Conservation (phyloP, 2,329 filamentous ascomycete species). For the Aspergillus tubingensis region DNA sequence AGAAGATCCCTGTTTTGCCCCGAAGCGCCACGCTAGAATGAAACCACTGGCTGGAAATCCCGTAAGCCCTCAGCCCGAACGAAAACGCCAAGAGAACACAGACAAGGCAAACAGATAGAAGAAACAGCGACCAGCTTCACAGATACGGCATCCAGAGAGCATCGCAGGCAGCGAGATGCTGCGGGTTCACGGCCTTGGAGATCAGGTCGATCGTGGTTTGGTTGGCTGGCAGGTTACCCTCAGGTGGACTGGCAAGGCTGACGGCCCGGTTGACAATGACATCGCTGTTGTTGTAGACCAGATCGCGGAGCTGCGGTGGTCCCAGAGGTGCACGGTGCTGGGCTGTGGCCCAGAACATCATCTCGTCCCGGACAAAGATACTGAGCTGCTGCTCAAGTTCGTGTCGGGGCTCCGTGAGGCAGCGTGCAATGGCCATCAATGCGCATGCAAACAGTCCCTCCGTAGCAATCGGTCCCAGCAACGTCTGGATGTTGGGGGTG, state of each 20-base stretch:
- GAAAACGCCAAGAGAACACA: slow-evolving; percentile 20
- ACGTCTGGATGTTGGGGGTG: slow-evolving; percentile 90
- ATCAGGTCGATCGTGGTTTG: slow-evolving; percentile 96
- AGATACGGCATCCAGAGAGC: slow-evolving; percentile 97
- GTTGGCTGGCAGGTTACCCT: slow-evolving; percentile 82
- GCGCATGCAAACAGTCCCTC: slow-evolving; percentile 96
- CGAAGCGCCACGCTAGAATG: slow-evolving; percentile 30
- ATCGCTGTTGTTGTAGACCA: slow-evolving; percentile 83
- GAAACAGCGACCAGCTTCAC: slow-evolving; percentile 43
- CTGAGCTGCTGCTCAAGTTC: slow-evolving; percentile 95
- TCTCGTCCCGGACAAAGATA: slow-evolving; percentile 95
- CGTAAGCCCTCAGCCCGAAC: neutral
- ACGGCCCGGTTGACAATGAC: slow-evolving; percentile 88
- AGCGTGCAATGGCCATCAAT: slow-evolving; percentile 94
- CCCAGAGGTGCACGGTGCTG: slow-evolving; percentile 67
- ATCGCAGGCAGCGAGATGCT: slow-evolving; percentile 84
- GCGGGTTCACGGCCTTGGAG: slow-evolving; percentile 87
- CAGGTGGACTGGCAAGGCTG: slow-evolving; percentile 75
- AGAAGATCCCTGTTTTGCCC: slow-evolving; percentile 15
- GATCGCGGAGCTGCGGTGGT: slow-evolving; percentile 72
- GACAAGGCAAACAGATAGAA: slow-evolving; percentile 18
- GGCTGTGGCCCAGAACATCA: slow-evolving; percentile 93
- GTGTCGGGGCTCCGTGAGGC: slow-evolving; percentile 75
- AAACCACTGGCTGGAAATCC: slow-evolving; percentile 5
- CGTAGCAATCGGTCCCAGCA: slow-evolving; percentile 93